Base-by-base conservation (phyloP, 108 stramenopile genomes). In the Epithemia pelagica region DNA sequence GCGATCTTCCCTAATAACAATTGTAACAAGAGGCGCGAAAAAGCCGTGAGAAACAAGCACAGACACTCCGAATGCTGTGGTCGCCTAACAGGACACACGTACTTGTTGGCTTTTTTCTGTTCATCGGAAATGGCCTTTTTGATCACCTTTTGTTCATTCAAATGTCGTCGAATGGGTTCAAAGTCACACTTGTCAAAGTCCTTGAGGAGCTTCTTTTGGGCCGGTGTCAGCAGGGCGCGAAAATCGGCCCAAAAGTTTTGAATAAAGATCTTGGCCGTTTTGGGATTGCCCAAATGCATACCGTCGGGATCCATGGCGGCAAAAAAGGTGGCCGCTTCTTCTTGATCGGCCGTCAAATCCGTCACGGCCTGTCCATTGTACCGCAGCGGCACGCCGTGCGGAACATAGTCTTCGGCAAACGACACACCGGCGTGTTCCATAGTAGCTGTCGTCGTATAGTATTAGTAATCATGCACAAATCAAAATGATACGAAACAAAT, bases 251-350 rank as follows among this genome's bases (percentile, higher is more conserved):
- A 97, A 75, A 97, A 99, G 66, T 99, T 99, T 61, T 92, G 92
- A 74, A 86, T 89, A 69, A 98, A 99, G 15, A 96, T 96, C 52
- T 81, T 81, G 22, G 85, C 90, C 18, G 95, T 96, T 57, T 92
- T 96, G 57, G 90, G 78, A 67, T 95, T 91, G 24, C 91, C 92
- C 3, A 98, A 79, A 69, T 98, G 97, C 86, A 94, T 96, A n/a
- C 93, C 95, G 10, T 96, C 90, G 7, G 85, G 87, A 74, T 92
- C 94, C 92, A 95, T 95, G 52, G 91, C 89, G 0, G 99, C 99
- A 77, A 93, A 97, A 71, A 98, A 97, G 1, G 96, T 99, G 28
- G 97, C 98, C 20, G 96, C 85, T 82, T 99, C 99, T 71, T 99
- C 99, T 73, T 98, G 90, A 23, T 69, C 52, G 0, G 95, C 82